These are phyloP conservation scores for Epichloe uncinata DNA, from an alignment of 2,329 filamentous ascomycete genomes.

Conservation along the genomic window DNA sequence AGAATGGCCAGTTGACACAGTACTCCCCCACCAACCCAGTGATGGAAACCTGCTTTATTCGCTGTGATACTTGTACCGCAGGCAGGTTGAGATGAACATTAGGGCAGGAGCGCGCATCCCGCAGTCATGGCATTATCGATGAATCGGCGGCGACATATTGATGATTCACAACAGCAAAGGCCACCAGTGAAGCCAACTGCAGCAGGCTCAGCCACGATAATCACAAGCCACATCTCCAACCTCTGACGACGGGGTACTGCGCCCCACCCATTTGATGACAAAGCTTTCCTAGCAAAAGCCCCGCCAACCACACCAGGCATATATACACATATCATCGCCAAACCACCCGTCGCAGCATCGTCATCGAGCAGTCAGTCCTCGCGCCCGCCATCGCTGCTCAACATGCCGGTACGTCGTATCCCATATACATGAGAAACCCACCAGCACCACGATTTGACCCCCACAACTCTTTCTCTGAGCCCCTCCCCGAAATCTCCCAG, in stretches of 20 bases:
- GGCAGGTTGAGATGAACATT: too few species aligned
- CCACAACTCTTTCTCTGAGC: not conserved
- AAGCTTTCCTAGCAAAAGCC: not conserved
- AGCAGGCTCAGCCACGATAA: not conserved
- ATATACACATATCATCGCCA: not conserved
- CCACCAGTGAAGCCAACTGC: not conserved
- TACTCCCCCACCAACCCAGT: too few species aligned
- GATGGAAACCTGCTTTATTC: too few species aligned
- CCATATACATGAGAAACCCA: not conserved
- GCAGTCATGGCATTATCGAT: too few species aligned
- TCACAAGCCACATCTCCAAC: not conserved
- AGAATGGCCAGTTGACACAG: too few species aligned
- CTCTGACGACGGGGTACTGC: not conserved
- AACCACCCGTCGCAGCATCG: slow-evolving; percentile 8
- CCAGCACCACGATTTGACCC: not conserved
- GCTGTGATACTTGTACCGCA: too few species aligned
- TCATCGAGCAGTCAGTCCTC: slow-evolving; percentile 10
- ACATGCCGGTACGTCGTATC: slow-evolving; percentile 5
- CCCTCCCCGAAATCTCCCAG: not conserved
- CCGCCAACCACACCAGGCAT: not conserved
- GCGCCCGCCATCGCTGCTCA: slow-evolving; percentile 17
- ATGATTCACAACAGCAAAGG: too few species aligned
- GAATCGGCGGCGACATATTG: too few species aligned
- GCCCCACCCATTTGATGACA: not conserved
- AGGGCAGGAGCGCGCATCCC: too few species aligned